Evolutionary conservation across 176 grass and related monocot species (phyloP).

Genomic region (Chloris gayana): DNA sequence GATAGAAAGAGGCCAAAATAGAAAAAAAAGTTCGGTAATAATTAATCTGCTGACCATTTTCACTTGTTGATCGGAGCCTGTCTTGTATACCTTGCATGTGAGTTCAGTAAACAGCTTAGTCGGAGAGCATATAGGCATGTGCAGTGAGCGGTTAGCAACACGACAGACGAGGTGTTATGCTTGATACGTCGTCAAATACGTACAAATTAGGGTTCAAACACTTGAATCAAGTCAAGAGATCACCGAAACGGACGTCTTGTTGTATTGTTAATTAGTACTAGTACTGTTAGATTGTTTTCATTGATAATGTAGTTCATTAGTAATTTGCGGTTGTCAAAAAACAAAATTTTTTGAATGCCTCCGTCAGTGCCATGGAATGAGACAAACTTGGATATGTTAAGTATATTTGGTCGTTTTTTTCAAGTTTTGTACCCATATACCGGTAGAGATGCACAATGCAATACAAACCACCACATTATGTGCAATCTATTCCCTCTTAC

Average conservation of each 20-base stretch:
- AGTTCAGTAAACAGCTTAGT: not conserved
- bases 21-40: too few species aligned
- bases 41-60: not conserved
- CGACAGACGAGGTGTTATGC: not conserved
- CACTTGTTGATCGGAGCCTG: not conserved
- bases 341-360: too few species aligned
- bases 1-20: too few species aligned
- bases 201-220: not conserved
- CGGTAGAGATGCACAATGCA: too few species aligned
- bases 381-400: too few species aligned
- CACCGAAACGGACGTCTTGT: not conserved
- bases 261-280: not conserved
- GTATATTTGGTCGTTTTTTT: too few species aligned
- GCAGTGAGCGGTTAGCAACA: not conserved
- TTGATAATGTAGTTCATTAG: not conserved
- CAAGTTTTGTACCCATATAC: too few species aligned
- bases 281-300: not conserved
- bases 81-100: not conserved
- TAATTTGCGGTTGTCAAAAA: too few species aligned
- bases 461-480: too few species aligned
- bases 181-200: not conserved
- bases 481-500: too few species aligned
- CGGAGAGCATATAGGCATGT: not conserved
- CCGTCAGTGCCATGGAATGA: too few species aligned
- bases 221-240: not conserved